These are phyloP conservation scores for Saccharomycopsis lassenensis DNA, from an alignment of 805 yeast genomes.

Conservation along the genomic window DNA sequence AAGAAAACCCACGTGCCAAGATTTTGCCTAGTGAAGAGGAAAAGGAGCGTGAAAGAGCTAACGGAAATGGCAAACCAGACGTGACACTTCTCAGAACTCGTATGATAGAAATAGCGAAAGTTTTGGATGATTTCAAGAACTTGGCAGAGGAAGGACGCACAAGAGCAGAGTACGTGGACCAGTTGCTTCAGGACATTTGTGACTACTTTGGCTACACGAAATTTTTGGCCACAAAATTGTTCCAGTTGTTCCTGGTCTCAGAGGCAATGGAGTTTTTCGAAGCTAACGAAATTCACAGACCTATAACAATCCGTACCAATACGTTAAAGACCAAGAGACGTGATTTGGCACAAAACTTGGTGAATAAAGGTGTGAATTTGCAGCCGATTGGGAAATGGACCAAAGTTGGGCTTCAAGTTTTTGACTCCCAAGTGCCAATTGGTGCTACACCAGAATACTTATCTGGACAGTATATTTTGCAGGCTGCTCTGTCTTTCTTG, in stretches of 20 bases:
- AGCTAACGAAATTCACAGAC: slow-evolving; percentile 95
- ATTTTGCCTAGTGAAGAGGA: slow-evolving; percentile 64
- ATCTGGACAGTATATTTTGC: slow-evolving; percentile 95
- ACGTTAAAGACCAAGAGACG: slow-evolving; percentile 90
- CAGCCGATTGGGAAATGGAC: slow-evolving; percentile 99
- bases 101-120: slow-evolving; percentile 91
- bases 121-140: slow-evolving; percentile 77
- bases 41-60: slow-evolving; percentile 38
- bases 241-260: slow-evolving; percentile 82
- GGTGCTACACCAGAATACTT: slow-evolving; percentile 99
- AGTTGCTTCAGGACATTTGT: slow-evolving; percentile 76
- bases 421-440: slow-evolving; percentile 98
- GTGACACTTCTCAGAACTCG: slow-evolving; percentile 79
- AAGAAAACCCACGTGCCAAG: slow-evolving; percentile 49
- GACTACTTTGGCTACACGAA: slow-evolving; percentile 90
- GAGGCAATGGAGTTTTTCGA: slow-evolving; percentile 98
- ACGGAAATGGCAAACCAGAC: slow-evolving; percentile 51
- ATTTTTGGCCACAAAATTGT: slow-evolving; percentile 87
- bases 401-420: slow-evolving; percentile 92
- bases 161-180: slow-evolving; percentile 70
- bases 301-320: slow-evolving; percentile 95
- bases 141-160: slow-evolving; percentile 79
- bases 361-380: slow-evolving; percentile 91
- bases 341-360: slow-evolving; percentile 88
- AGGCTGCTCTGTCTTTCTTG: slow-evolving; percentile 95